Evolutionary conservation across 2,329 filamentous ascomycete species (phyloP).

Genomic region (Arthroderma sp.): DNA sequence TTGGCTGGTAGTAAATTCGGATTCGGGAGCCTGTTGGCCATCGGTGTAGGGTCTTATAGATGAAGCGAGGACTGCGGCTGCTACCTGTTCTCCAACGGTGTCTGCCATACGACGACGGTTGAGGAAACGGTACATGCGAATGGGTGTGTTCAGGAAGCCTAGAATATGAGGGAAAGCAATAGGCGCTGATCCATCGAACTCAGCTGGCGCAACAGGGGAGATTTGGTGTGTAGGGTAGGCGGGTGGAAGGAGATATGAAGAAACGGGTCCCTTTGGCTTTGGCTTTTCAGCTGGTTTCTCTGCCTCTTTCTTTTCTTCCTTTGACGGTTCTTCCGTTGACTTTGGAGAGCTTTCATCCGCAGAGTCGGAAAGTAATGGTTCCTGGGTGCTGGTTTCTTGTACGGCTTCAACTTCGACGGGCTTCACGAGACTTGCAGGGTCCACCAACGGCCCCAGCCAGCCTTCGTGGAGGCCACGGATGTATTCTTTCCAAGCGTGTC

Average conservation of each 20-base stretch:
- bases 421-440: slow-evolving; percentile 19
- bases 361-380: background rate
- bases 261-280: slow-evolving; percentile 47
- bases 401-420: slow-evolving; percentile 9
- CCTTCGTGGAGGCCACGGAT: slow-evolving; percentile 86
- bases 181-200: slow-evolving; percentile 60
- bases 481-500: slow-evolving; percentile 97
- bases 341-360: slow-evolving; percentile 4
- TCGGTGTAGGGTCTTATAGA: slow-evolving; percentile 31
- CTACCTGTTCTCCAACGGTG: slow-evolving; percentile 73
- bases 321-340: slow-evolving; percentile 3
- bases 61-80: slow-evolving; percentile 61
- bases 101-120: slow-evolving; percentile 75
- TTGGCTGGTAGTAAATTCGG: slow-evolving; percentile 14
- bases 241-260: slow-evolving; percentile 59
- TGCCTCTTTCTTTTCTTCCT: slow-evolving; percentile 41
- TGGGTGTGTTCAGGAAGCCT: slow-evolving; percentile 81
- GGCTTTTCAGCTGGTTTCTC: slow-evolving; percentile 37
- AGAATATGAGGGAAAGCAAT: slow-evolving; percentile 80
- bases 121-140: slow-evolving; percentile 75
- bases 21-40: slow-evolving; percentile 15
- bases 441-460: slow-evolving; percentile 75
- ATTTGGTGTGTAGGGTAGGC: slow-evolving; percentile 58
- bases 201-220: slow-evolving; percentile 53
- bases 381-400: slow-evolving; percentile 4